Evolutionary conservation across 2,329 filamentous ascomycete genomes (phyloP).

Genomic region (Tolypocladium inflatum): DNA sequence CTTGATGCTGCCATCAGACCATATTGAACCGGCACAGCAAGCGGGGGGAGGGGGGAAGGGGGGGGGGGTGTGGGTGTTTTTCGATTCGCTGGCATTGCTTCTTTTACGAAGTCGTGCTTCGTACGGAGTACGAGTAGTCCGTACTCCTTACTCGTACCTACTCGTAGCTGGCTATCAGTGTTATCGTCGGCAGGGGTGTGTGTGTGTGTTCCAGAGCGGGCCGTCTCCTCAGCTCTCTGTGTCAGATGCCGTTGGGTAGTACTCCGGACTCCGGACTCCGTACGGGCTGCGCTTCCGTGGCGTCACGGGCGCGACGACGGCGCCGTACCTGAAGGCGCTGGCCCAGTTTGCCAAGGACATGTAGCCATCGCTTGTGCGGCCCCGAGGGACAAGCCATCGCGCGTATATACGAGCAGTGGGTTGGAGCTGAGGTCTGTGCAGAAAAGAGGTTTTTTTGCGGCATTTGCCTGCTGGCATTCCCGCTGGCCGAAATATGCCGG

Average conservation of each 20-base stretch:
- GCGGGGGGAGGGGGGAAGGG: no score
- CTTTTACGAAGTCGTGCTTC: neutral
- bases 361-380: neutral
- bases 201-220: neutral
- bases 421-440: neutral
- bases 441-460: neutral
- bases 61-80: neutral
- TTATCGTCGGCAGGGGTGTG: neutral
- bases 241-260: neutral
- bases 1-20: no score
- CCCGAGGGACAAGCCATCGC: neutral
- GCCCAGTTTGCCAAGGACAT: neutral
- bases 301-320: neutral
- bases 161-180: no score
- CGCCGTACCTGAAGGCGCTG: neutral
- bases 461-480: neutral
- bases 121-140: no score
- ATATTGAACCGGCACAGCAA: neutral
- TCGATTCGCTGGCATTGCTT: neutral
- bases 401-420: neutral
- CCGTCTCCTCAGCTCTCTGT: neutral
- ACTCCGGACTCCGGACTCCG: neutral
- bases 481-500: neutral
- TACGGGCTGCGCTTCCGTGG: neutral
- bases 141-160: no score